Evolutionary conservation across 371 early-diverging fungal species (phyloP), one percentile per base, ranked within the genome.

Genomic region (Mortierella sp.): DNA sequence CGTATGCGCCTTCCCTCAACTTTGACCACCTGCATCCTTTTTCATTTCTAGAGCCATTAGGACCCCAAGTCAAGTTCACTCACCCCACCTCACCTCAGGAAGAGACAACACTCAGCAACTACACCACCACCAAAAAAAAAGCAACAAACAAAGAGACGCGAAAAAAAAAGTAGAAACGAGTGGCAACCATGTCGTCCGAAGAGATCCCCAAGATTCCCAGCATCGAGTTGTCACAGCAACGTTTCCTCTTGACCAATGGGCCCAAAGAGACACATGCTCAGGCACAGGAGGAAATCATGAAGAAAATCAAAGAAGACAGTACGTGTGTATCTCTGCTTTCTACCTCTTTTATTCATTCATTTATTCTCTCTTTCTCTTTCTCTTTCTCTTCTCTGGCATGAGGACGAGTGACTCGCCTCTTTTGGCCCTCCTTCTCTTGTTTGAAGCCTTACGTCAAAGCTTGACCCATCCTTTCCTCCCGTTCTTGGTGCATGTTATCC

Each of bases 201-300:
- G 84, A 86, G 65, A 83, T 92, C 51, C 85, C 91, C 25, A 85
- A 90, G 84, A 92, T 95, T 74, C 96, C 96, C 71, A 89, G 94
- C 83, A 87, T 94, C 50, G 86, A 89, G 57, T 85, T 88, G 57
- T 85, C 93, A 75, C 92, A 94, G 70, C 85, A 90, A 65, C 86
- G 88, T 25, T 95, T 95, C 82, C 82, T 94, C 55, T 81, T 92
- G 56, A 85, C 81, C 64, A 86, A 88, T 66, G 91, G 91, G n/a
- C 92, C 92, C 56, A 81, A 80, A 26, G 86, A 87, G 47, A 74
- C 81, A 47, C 82, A 84, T 55, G 91, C 89, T 18, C 87, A 88
- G 55, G 89, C 93, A 52, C 89, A 88, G 73, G 79, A 75, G 26
- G 81, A 86, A 55, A 84, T 94, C 7, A 67, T 93, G 56, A 82